A percentile compares a stretch with the other conserved stretches of the same genome.
Evolutionary conservation across 2,329 filamentous ascomycete species (phyloP).

Genomic region (Cladosporium velox): DNA sequence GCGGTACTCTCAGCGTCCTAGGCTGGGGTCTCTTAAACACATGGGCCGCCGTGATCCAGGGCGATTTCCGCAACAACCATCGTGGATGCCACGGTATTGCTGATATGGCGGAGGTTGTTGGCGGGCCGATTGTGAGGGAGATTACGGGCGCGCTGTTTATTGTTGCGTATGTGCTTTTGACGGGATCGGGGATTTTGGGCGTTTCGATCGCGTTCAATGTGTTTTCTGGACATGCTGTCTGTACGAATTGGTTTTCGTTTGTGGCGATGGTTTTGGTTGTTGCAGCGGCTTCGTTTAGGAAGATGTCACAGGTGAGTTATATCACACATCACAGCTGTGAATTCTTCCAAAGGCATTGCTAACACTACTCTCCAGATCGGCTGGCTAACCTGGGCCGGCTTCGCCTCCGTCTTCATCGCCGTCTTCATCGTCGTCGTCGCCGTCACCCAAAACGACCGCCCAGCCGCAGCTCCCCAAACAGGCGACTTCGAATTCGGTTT

Average conservation of each 20-base stretch:
- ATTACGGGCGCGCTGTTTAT: constrained; percentile 59
- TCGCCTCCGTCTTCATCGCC: constrained; percentile 59
- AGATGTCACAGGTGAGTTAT: constrained; percentile 18
- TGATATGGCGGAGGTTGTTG: constrained; percentile 61
- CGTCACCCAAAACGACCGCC: constrained; percentile 59
- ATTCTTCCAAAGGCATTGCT: too few relatives aligned
- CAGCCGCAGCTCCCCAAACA: constrained; percentile 61
- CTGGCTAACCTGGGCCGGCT: constrained; percentile 64
- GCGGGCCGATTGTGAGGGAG: constrained; percentile 55
- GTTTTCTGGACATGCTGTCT: constrained; percentile 58
- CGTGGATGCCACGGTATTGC: constrained; percentile 56
- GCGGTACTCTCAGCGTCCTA: constrained; percentile 50
- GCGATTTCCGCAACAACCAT: constrained; percentile 55
- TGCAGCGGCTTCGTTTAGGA: constrained; percentile 17
- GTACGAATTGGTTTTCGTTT: constrained; percentile 55
- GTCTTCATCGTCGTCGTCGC: constrained; percentile 48
- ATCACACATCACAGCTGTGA: too few relatives aligned
- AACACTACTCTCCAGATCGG: constrained; percentile 56
- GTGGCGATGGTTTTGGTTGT: constrained; percentile 19
- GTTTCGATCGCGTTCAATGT: constrained; percentile 62
- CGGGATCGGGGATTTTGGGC: constrained; percentile 60
- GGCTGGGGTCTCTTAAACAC: constrained; percentile 54
- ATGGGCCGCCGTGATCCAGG: constrained; percentile 52
- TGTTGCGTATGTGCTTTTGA: constrained; percentile 58
- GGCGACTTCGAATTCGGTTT: constrained; percentile 63